phyloP scores from a whole-genome alignment of 2,329 filamentous ascomycete genomes.

The Didymella segeticola region DNA sequence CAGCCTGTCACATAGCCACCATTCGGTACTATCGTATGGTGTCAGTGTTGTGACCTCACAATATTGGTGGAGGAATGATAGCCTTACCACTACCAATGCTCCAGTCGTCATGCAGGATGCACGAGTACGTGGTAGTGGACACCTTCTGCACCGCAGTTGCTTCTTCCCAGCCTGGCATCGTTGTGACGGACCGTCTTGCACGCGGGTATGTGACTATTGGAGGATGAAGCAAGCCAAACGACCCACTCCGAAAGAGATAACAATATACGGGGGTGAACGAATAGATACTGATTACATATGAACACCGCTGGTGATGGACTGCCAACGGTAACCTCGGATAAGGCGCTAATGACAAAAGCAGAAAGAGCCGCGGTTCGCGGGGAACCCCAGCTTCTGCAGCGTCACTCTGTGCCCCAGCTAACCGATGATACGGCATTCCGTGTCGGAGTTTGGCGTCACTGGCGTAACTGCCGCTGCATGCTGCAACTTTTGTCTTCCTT shows the following conservation, averaged over 20 bases:
- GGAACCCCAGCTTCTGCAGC: slow-evolving; percentile 22
- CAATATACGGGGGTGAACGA: neutral
- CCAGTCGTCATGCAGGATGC: slow-evolving; percentile 65
- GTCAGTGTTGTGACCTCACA: neutral
- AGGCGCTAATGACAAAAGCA: slow-evolving; percentile 19
- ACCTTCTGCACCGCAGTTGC: slow-evolving; percentile 58
- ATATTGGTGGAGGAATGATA: neutral
- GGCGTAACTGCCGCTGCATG: slow-evolving; percentile 17
- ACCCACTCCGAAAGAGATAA: neutral
- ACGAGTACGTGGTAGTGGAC: slow-evolving; percentile 65
- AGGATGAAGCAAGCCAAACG: neutral
- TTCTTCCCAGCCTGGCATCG: slow-evolving; percentile 54
- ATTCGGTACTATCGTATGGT: slow-evolving; percentile 65
- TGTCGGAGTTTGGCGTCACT: slow-evolving; percentile 17
- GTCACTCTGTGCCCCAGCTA: slow-evolving; percentile 22
- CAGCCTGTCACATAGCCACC: slow-evolving; percentile 72
- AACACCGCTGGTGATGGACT: neutral
- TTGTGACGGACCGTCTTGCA: slow-evolving; percentile 16
- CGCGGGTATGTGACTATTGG: neutral
- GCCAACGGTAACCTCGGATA: slow-evolving; percentile 29
- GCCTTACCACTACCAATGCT: slow-evolving; percentile 67
- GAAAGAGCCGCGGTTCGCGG: slow-evolving; percentile 36
- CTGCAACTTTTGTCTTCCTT: slow-evolving; percentile 12
- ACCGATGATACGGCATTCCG: slow-evolving; percentile 21
- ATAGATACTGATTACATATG: neutral